Conservation (phyloP, 2,329 filamentous ascomycete genomes). For the Lachnellula cervina region DNA sequence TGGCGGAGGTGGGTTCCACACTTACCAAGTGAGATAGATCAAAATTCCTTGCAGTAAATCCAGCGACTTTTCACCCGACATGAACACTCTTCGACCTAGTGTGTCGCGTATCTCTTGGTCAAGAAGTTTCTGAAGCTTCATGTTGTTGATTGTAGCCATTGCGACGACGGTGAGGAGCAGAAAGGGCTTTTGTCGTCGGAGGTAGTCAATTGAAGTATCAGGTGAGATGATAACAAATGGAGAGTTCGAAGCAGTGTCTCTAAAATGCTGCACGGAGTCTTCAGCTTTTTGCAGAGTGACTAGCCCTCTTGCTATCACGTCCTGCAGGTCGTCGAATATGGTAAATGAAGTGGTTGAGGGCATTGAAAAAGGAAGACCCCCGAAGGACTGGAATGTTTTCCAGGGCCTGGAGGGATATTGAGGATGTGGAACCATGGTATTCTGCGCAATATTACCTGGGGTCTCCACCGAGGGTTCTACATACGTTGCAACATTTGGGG, state of each 20-base stretch:
- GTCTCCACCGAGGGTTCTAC: neutral
- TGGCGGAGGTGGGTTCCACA: neutral
- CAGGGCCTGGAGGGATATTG: neutral
- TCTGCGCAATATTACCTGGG: neutral
- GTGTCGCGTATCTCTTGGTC: conserved; percentile 55
- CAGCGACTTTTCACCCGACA: conserved; percentile 49
- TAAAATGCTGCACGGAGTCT: neutral
- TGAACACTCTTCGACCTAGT: conserved; percentile 50
- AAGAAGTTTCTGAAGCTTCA: conserved; percentile 49
- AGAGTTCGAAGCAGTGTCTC: neutral
- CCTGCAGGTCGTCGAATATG: conserved; percentile 33
- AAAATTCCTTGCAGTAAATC: conserved; percentile 53
- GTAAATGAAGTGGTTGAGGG: neutral
- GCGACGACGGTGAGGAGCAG: conserved; percentile 50
- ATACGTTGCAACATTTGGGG: neutral
- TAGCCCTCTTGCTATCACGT: neutral
- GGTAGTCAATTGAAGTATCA: conserved; percentile 42
- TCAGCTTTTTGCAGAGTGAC: conserved; percentile 3
- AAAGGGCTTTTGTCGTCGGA: conserved; percentile 44
- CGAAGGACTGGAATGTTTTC: neutral
- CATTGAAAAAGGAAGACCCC: neutral
- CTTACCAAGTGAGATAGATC: conserved; percentile 53
- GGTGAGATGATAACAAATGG: conserved; percentile 19
- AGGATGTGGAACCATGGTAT: neutral
- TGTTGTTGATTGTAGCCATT: conserved; percentile 43